Conservation (phyloP, 495 filamentous ascomycete species). For the Hypoxylon trugodes region DNA sequence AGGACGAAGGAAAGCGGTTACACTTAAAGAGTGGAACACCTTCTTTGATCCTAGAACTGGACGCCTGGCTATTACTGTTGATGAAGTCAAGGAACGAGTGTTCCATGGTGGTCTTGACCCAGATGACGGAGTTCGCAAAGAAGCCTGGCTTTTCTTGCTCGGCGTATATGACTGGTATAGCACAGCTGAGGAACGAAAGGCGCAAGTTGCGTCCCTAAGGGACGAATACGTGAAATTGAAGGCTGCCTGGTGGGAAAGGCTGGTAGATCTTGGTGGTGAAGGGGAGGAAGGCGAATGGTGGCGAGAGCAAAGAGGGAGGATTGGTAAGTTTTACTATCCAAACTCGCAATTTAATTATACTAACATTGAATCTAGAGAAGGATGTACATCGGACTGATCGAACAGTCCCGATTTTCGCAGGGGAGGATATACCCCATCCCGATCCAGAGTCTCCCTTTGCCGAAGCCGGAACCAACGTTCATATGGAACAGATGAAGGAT, state of each 20-base stretch:
- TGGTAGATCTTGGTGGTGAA: constrained; percentile 80
- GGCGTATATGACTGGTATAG: constrained; percentile 93
- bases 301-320: constrained; percentile 91
- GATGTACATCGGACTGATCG: constrained; percentile 98
- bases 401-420: constrained; percentile 88
- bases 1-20: constrained; percentile 79
- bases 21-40: constrained; percentile 82
- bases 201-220: constrained; percentile 80
- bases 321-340: constrained; percentile 68
- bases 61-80: constrained; percentile 75
- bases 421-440: constrained; percentile 97
- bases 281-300: constrained; percentile 88
- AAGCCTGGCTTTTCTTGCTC: constrained; percentile 94
- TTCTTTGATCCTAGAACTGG: constrained; percentile 83
- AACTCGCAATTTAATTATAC: constrained; percentile 12
- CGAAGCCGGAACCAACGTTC: constrained; percentile 90
- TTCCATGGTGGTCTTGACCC: constrained; percentile 94
- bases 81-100: constrained; percentile 94
- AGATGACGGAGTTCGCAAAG: constrained; percentile 90
- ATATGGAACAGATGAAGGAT: constrained; percentile 98
- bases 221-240: constrained; percentile 96
- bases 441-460: constrained; percentile 97
- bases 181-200: constrained; percentile 79
- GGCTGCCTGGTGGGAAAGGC: constrained; percentile 93
- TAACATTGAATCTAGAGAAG: constrained; percentile 74